Percentiles rank a stretch among this genome's conserved stretches.
Evolutionary conservation across 176 grass and related monocot genomes (phyloP).

Genomic region (Oryza punctata): DNA sequence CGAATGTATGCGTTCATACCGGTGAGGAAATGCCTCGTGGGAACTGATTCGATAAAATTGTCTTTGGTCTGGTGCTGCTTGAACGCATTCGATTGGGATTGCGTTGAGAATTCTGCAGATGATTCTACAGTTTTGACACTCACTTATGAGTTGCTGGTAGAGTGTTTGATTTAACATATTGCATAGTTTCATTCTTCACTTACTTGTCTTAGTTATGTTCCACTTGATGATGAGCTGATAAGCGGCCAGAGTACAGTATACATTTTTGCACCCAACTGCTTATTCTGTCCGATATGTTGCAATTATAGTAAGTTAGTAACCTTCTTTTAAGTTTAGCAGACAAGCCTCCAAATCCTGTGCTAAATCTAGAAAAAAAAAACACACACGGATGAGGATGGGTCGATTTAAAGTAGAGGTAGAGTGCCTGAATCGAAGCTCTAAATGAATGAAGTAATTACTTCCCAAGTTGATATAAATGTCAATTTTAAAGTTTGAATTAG

Average conservation of each 20-base stretch:
- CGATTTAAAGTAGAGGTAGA: not conserved
- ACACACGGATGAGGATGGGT: not conserved
- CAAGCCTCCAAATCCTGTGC: not conserved
- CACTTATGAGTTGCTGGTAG: not conserved
- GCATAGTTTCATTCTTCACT: not conserved
- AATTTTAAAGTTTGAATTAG: not conserved
- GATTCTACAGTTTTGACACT: not conserved
- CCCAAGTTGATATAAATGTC: not conserved
- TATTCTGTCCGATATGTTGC: not conserved
- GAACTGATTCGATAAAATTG: not conserved
- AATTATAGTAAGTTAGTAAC: not conserved
- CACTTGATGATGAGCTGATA: not conserved
- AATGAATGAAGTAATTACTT: not conserved
- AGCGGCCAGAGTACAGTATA: not conserved
- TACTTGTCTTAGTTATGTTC: not conserved
- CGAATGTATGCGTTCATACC: not conserved
- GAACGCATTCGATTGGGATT: not conserved
- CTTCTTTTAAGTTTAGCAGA: not conserved
- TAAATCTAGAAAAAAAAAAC: not conserved
- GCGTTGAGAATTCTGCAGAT: not conserved
- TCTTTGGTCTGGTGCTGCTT: not conserved
- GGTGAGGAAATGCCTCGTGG: not conserved
- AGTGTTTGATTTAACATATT: not conserved
- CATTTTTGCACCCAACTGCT: not conserved
- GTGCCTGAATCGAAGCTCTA: not conserved